Evolutionary conservation across 2,329 filamentous ascomycete genomes (phyloP), one percentile per base, ranked within the genome.

Genomic region (Setomelanomma holmii): DNA sequence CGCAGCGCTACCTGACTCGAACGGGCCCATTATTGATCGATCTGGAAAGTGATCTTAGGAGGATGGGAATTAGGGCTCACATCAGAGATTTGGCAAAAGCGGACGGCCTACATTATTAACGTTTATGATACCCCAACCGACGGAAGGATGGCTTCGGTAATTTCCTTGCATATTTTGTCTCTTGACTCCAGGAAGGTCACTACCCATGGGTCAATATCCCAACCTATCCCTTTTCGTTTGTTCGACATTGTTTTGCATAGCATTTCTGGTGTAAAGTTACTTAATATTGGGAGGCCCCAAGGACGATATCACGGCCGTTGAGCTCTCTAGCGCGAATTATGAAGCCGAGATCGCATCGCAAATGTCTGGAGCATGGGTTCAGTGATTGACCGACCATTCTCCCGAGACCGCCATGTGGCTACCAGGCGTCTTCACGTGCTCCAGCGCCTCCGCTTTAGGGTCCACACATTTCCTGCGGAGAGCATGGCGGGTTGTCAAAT

Each of bases 11-110:
- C 65, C 67, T n/a, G 63, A 66, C 23, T 47, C 66, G 1, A 49
- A 40, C n/a, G 67, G 60, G 40, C 74, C 71, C 11, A 60, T 75
- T 11, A 72, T 79, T 46, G 76, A 77, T 59, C 63, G 76, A 17
- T 67, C 65, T 51, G 71, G 61, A 45, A 64, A 55, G 57, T 60
- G 49, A 14, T 21, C 8, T 23, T 49, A 36, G 7, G 17, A 17
- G 14, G 27, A 49, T 23, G 33, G 20, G 20, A 21, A n/a, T 20
- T 14, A 16, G 17, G 40, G 22, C 40, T 24, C 20, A 20, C 17
- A 33, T 10, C 17, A 38, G n/a, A 30, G 30, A 5, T 8, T 7
- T 23, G 12, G 51, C 12, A 45, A 40, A 5, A 22, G 24, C 20
- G 20, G 38, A 27, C 19, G 36, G 22, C 22, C 20, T 27, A 14